phyloP scores from a whole-genome alignment of 495 filamentous ascomycete genomes.

The Penicillium argentinense region DNA sequence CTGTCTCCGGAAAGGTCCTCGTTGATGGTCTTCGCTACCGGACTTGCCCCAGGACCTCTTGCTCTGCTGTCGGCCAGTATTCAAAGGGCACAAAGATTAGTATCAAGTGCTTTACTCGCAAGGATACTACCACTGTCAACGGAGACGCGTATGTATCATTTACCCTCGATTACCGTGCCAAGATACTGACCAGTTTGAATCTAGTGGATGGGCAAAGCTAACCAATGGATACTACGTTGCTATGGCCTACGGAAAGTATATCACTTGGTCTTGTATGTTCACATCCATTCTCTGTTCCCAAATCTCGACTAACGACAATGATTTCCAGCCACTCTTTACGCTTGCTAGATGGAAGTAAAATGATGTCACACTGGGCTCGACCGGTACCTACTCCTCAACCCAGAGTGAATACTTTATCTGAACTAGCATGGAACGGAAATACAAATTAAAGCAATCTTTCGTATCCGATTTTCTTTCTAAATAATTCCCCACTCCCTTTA shows the following conservation, averaged over 20 bases:
- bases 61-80: constrained; percentile 3
- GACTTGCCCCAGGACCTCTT: neutral
- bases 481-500: too few species aligned
- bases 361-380: too few species aligned
- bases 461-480: too few species aligned
- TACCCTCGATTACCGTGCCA: neutral
- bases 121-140: neutral
- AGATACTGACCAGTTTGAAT: neutral
- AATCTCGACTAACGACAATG: neutral
- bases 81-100: neutral
- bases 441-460: too few species aligned
- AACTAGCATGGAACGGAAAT: too few species aligned
- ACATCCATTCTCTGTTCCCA: neutral
- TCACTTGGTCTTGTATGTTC: constrained; percentile 3
- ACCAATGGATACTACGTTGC: constrained; percentile 2
- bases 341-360: neutral
- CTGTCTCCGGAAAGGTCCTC: neutral
- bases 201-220: constrained; percentile 3
- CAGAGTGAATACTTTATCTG: too few species aligned
- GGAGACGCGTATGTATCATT: constrained; percentile 1
- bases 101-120: neutral
- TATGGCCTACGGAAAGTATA: constrained; percentile 4
- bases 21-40: neutral
- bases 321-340: neutral
- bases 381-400: too few species aligned